phyloP scores from a whole-genome alignment of 2,329 filamentous ascomycete genomes.

The Intubia oerlemansii region DNA sequence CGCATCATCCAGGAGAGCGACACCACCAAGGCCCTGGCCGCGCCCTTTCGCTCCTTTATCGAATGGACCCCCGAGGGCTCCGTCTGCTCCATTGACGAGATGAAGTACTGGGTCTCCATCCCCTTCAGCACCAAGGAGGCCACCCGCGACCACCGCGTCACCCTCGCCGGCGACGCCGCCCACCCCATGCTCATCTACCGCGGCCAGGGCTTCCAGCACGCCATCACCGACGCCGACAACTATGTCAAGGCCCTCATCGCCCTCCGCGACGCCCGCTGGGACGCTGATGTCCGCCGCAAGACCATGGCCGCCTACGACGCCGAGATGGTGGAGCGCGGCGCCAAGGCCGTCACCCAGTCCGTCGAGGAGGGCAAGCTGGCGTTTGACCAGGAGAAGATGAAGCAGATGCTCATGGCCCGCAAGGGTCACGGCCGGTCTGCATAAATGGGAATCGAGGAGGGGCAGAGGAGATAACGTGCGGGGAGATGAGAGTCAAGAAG shows the following conservation, averaged over 20 bases:
- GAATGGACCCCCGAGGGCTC: conserved; percentile 15
- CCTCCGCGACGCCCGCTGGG: conserved; percentile 7
- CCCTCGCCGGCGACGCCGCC: conserved; percentile 18
- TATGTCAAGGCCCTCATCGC: conserved; percentile 15
- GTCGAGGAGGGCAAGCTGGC: conserved; percentile 14
- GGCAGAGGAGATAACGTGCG: no score
- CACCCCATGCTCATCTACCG: conserved; percentile 24
- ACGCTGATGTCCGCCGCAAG: conserved; percentile 5
- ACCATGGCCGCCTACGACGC: conserved; percentile 12
- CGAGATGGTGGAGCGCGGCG: conserved; percentile 14
- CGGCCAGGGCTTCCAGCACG: conserved; percentile 24
- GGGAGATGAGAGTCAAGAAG: no score
- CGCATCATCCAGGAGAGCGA: conserved; percentile 11
- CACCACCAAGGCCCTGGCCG: conserved; percentile 9
- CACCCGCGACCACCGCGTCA: conserved; percentile 12
- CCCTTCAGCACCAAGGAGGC: conserved; percentile 13
- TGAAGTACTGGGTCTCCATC: conserved; percentile 16
- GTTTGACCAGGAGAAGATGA: conserved; percentile 11
- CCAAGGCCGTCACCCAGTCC: conserved; percentile 14
- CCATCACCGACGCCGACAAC: conserved; percentile 18
- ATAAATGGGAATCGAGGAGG: conserved; percentile 2
- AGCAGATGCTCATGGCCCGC: conserved; percentile 15
- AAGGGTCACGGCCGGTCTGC: conserved; percentile 11
- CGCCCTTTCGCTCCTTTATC: conserved; percentile 14
- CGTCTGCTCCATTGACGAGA: conserved; percentile 14